Conservation (phyloP, 2,329 filamentous ascomycete genomes). For the Pezicula radicicola region DNA sequence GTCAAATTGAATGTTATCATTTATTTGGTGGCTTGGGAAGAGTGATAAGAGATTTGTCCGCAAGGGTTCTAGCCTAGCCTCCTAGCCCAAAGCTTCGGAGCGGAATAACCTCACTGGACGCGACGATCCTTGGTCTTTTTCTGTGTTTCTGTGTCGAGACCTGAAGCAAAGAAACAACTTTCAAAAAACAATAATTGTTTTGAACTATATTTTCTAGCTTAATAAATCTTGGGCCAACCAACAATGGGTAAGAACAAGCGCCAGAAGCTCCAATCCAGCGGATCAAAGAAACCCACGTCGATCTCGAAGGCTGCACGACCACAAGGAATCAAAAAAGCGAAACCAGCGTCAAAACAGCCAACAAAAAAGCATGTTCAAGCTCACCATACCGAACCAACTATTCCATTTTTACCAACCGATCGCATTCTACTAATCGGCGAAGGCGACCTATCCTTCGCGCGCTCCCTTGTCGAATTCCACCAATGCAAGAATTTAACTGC, state of each 20-base stretch:
- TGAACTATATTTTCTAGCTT: too few relatives aligned
- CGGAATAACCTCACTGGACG: too few relatives aligned
- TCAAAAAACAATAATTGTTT: too few relatives aligned
- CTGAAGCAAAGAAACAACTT: too few relatives aligned
- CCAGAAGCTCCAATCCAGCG: conserved; percentile 8
- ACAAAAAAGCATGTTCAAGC: conserved; percentile 7
- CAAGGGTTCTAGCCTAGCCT: too few relatives aligned
- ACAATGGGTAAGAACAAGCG: conserved; percentile 26
- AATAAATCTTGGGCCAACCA: background rate
- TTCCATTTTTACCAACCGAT: conserved; percentile 66
- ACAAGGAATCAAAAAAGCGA: conserved; percentile 2
- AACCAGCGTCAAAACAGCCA: conserved; percentile 3
- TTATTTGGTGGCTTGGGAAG: too few relatives aligned
- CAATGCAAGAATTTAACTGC: conserved; percentile 64
- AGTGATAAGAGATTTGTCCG: too few relatives aligned
- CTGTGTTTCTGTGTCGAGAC: too few relatives aligned
- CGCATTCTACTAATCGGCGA: conserved; percentile 76
- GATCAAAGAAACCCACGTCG: conserved; percentile 8
- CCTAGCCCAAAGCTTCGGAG: too few relatives aligned
- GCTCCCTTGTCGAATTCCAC: conserved; percentile 63
- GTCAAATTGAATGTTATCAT: too few relatives aligned
- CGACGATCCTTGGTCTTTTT: too few relatives aligned
- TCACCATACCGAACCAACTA: conserved; percentile 43
- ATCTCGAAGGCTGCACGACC: background rate
- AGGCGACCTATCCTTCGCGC: conserved; percentile 76